phyloP scores from a whole-genome alignment of 768 basidiomycete species.

The Lentinula lateritia region DNA sequence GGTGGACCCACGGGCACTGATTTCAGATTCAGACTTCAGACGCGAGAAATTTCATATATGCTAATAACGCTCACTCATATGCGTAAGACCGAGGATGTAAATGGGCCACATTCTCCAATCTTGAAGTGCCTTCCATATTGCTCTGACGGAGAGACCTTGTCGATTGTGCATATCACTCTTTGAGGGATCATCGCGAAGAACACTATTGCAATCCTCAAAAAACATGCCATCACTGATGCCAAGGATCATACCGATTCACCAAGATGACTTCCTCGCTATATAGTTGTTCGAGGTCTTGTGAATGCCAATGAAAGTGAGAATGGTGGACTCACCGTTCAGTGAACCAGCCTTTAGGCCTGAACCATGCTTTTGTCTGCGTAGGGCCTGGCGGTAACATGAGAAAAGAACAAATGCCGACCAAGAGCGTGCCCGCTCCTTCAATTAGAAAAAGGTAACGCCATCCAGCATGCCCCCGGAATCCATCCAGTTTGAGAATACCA shows the following conservation, averaged over 20 bases:
- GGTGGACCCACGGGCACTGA: conserved; percentile 56
- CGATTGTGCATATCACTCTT: conserved; percentile 71
- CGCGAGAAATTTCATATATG: background rate
- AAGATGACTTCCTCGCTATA: conserved; percentile 56
- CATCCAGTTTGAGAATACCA: conserved; percentile 51
- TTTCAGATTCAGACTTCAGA: background rate
- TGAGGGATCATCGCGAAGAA: conserved; percentile 60
- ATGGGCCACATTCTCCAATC: conserved; percentile 68
- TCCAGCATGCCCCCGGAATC: conserved; percentile 42
- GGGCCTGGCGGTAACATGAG: conserved; percentile 59
- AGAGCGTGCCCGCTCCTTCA: conserved; percentile 46
- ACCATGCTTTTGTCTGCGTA: conserved; percentile 58
- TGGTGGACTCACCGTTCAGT: conserved; percentile 38
- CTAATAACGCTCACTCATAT: conserved; percentile 27
- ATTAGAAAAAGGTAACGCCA: conserved; percentile 17
- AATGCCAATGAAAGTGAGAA: background rate
- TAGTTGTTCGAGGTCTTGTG: background rate
- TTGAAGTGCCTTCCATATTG: conserved; percentile 44
- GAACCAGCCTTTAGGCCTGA: conserved; percentile 62
- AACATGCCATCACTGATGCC: background rate
- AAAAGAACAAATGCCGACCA: conserved; percentile 46
- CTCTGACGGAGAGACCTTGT: conserved; percentile 45
- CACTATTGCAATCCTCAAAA: conserved; percentile 17
- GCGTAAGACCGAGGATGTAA: conserved; percentile 49
- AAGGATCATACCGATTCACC: conserved; percentile 40